Base-by-base conservation (phyloP, 2,329 filamentous ascomycete species). In the Nemania abortiva region DNA sequence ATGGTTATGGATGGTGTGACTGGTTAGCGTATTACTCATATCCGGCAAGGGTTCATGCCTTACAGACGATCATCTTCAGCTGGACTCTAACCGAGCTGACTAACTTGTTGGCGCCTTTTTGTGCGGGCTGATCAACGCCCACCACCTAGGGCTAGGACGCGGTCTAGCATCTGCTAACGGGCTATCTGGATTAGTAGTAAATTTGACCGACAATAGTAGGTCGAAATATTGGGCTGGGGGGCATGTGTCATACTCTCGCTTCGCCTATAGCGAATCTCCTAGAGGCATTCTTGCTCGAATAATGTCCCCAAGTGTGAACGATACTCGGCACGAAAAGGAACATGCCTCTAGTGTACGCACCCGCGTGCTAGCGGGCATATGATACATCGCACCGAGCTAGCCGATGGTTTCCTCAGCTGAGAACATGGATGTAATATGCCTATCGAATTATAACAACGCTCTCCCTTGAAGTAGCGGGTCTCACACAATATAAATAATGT, bases 401-500 rank as follows among this genome's bases (percentile, higher is more conserved):
- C 10, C n/a, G 31, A 34, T 34, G 9, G 31, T 34, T 37, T 20
- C 15, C 18, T 60, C 45, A 60, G 57, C 57, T 37, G 45, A 10
- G 20, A 31, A 6, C 22, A 5, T 20, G 39, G 37, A n/a, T 10
- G 47, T 18, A 24, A 37, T 60, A 50, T 37, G 27, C 27, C 6
- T 18, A 9, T 22, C 11, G 15, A 18, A 6, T 18, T 60, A n/a
- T 5, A 15, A 42, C n/a, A 11, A 1, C 22, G 9, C 24, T 11
- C 18, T 37, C 22, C 22, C 34, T 24, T n/a, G 22, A 18, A n/a
- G 11, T 50, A 24, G 27, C 42, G 22, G 20, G 56, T 5, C 31
- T 42, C 20, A 37, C 20, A 50, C 6, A 54, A 56, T 63, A 66
- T 57, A 58, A 52, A 55, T 2, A 34, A 42, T 50, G 22, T 65